A percentile compares a stretch with the other conserved stretches of the same genome.
Conservation (phyloP, 2,329 filamentous ascomycete species). For the Cytospora piceae region DNA sequence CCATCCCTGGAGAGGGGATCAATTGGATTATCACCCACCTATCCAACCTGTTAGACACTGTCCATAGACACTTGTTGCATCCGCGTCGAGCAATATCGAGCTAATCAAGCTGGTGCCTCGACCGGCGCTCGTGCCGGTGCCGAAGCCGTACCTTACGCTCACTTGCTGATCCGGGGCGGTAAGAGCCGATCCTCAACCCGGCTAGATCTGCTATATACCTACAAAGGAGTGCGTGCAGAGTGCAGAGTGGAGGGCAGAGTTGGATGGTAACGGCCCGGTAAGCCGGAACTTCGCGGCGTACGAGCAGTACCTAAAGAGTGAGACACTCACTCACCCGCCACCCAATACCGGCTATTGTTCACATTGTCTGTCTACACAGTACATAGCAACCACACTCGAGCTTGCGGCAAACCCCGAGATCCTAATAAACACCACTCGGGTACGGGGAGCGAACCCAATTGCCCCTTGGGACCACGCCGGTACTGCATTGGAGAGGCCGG, state of each 20-base stretch:
- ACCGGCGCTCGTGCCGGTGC: background rate
- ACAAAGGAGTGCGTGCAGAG: background rate
- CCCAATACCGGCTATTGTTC: background rate
- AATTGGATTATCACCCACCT: background rate
- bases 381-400: conserved; percentile 4
- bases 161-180: background rate
- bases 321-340: conserved; percentile 14
- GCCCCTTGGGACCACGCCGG: background rate
- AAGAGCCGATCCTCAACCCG: background rate
- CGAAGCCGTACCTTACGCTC: background rate
- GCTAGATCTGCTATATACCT: background rate
- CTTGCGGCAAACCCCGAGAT: conserved; percentile 19
- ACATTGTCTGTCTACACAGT: background rate
- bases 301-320: background rate
- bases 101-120: background rate
- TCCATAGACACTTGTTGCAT: background rate
- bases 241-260: background rate
- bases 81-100: background rate
- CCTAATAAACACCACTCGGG: background rate
- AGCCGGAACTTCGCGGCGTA: conserved; percentile 14
- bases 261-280: background rate
- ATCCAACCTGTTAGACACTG: background rate
- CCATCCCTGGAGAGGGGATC: conserved; percentile 2
- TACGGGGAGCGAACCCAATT: conserved; percentile 1
- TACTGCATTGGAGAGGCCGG: background rate